Percentiles rank a stretch among this genome's conserved stretches.
Evolutionary conservation across 1,284 basidiomycete species (phyloP).

Genomic region (Phenoliferia sp.): DNA sequence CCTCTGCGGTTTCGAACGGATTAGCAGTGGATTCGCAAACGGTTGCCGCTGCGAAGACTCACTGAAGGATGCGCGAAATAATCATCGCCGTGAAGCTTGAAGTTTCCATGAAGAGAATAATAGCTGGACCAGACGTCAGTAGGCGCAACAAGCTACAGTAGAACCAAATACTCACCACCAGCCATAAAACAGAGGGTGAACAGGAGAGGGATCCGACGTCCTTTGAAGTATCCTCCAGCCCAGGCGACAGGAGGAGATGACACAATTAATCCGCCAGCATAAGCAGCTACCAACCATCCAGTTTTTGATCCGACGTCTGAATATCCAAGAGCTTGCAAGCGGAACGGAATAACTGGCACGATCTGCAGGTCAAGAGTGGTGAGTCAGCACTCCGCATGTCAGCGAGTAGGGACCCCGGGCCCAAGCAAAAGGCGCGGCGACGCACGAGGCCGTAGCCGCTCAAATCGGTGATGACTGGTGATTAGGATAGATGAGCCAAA

Average conservation of each 20-base stretch:
- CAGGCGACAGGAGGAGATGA: slow-evolving; percentile 27
- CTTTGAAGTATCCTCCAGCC: slow-evolving; percentile 23
- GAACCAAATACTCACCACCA: slow-evolving; percentile 20
- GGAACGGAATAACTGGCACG: slow-evolving; percentile 34
- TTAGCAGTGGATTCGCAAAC: not conserved
- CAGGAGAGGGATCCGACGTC: slow-evolving; percentile 28
- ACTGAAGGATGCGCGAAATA: slow-evolving; percentile 34
- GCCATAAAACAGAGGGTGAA: slow-evolving; percentile 34
- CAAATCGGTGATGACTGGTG: slow-evolving; percentile 22
- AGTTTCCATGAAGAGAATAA: slow-evolving; percentile 36
- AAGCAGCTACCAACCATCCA: slow-evolving; percentile 33
- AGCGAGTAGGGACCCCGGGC: not conserved
- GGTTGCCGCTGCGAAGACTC: not conserved
- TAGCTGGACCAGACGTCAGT: not conserved
- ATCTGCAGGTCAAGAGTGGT: not conserved
- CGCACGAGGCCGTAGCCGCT: slow-evolving; percentile 8
- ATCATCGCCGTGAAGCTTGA: slow-evolving; percentile 25
- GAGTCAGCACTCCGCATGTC: not conserved
- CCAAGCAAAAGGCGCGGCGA: not conserved
- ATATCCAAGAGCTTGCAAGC: slow-evolving; percentile 33
- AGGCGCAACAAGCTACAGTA: no score
- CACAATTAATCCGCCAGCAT: slow-evolving; percentile 32
- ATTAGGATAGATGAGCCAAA: not conserved
- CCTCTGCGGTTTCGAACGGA: slow-evolving; percentile 15
- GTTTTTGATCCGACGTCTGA: slow-evolving; percentile 27